These are phyloP conservation scores for Nakazawaea peltata DNA, from an alignment of 805 yeast genomes.

Conservation along the genomic window DNA sequence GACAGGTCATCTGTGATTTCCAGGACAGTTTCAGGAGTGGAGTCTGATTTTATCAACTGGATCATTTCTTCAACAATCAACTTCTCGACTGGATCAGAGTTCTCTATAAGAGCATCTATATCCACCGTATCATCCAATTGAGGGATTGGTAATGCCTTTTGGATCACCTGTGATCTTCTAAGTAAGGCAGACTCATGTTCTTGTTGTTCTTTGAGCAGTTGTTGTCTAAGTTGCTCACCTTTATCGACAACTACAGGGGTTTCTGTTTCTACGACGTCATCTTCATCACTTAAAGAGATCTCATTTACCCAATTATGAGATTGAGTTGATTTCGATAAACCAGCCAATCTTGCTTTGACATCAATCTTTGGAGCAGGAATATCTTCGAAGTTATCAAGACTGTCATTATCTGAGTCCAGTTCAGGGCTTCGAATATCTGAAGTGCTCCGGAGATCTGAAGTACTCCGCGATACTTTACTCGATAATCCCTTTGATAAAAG, in stretches of 20 bases:
- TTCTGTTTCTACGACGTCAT: conserved; percentile 11
- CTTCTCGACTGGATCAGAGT: not conserved
- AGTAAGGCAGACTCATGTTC: conserved; percentile 13
- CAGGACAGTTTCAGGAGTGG: conserved; percentile 20
- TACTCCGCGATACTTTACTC: not conserved
- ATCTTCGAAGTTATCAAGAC: not conserved
- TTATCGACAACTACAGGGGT: conserved; percentile 13
- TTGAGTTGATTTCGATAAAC: conserved; percentile 30
- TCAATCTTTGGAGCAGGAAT: not conserved
- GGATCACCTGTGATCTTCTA: conserved; percentile 39
- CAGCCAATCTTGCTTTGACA: conserved; percentile 18
- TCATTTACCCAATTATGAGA: conserved; percentile 8
- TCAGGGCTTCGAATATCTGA: too few relatives aligned
- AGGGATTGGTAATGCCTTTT: conserved; percentile 30
- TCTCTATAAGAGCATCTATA: not conserved
- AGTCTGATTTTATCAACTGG: conserved; percentile 33
- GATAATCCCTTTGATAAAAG: conserved; percentile 25
- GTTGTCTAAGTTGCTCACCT: conserved; percentile 18
- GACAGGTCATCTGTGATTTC: not conserved
- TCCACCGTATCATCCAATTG: not conserved
- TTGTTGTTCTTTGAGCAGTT: conserved; percentile 10
- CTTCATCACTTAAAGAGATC: conserved; percentile 11
- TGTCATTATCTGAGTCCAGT: too few relatives aligned
- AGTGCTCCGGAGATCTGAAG: too few relatives aligned
- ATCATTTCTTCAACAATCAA: conserved; percentile 24